A percentile compares a stretch with the other conserved stretches of the same genome.
Evolutionary conservation across 306 rosid species (phyloP).

Genomic region (Cyamopsis tetragonoloba): DNA sequence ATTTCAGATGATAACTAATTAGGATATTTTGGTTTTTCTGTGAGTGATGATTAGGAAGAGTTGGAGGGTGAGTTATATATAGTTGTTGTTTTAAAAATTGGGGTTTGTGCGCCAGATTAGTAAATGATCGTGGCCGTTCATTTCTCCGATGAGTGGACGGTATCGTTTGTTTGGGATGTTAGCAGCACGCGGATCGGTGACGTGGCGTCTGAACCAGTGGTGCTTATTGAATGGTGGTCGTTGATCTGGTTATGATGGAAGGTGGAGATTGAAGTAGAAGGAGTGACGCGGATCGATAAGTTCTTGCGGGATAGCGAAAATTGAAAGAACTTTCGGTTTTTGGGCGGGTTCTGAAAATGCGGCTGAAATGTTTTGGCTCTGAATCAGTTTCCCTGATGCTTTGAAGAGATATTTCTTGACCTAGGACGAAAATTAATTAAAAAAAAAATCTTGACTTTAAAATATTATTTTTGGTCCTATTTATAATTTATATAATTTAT

Average conservation of each 20-base stretch:
- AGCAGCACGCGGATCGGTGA: constrained; percentile 30
- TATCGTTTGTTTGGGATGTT: neutral
- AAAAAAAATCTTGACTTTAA: too few species aligned
- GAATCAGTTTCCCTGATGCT: too few species aligned
- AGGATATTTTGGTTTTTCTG: neutral
- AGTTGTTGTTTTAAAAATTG: neutral
- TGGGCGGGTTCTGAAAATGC: neutral
- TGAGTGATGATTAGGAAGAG: accelerated
- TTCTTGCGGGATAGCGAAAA: neutral
- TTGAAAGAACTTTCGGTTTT: neutral
- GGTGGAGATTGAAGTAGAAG: constrained; percentile 1
- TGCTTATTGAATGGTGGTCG: neutral
- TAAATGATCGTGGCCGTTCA: constrained; percentile 16
- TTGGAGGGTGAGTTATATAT: neutral
- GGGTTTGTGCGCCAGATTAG: constrained; percentile 23
- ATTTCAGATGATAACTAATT: neutral
- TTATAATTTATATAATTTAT: too few species aligned
- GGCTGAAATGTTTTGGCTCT: too few species aligned
- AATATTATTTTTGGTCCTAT: too few species aligned
- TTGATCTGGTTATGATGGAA: neutral
- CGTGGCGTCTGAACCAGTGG: neutral
- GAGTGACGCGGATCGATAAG: constrained; percentile 16
- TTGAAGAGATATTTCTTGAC: too few species aligned
- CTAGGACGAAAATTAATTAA: too few species aligned
- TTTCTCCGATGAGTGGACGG: neutral